Percentiles rank a stretch among this genome's conserved stretches.
Conservation (phyloP, 495 filamentous ascomycete species). For the Penicillium goetzii region DNA sequence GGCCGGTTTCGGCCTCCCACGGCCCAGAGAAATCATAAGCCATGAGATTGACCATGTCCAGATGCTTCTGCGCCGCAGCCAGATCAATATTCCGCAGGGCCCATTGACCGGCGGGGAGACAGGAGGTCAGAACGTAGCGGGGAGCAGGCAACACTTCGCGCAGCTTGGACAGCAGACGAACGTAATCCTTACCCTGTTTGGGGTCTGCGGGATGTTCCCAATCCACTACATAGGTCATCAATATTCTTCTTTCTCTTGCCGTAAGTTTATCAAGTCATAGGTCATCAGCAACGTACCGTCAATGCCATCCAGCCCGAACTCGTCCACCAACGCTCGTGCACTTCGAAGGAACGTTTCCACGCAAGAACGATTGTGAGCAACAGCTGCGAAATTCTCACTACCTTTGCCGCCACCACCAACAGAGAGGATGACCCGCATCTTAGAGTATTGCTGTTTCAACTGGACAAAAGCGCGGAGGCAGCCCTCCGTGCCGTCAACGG, state of each 20-base stretch:
- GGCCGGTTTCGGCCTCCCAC: slow-evolving; percentile 70
- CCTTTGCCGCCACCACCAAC: slow-evolving; percentile 81
- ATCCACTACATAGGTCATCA: slow-evolving; percentile 63
- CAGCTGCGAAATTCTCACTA: slow-evolving; percentile 75
- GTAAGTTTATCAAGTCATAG: not conserved
- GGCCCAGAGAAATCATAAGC: slow-evolving; percentile 87
- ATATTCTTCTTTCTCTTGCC: not conserved
- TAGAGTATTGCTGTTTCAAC: slow-evolving; percentile 74
- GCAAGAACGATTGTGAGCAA: slow-evolving; percentile 62
- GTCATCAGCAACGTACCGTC: slow-evolving; percentile 61
- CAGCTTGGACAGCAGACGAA: slow-evolving; percentile 69
- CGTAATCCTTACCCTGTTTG: slow-evolving; percentile 72
- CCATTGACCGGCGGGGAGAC: slow-evolving; percentile 77
- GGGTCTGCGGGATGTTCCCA: slow-evolving; percentile 83
- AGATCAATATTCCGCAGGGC: slow-evolving; percentile 78
- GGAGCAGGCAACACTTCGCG: slow-evolving; percentile 74
- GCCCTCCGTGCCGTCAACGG: slow-evolving; percentile 76
- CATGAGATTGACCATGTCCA: slow-evolving; percentile 84
- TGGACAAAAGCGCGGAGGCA: slow-evolving; percentile 75
- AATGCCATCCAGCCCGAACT: slow-evolving; percentile 81
- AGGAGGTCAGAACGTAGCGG: slow-evolving; percentile 75
- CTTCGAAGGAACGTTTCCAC: slow-evolving; percentile 74
- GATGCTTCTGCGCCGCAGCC: slow-evolving; percentile 60
- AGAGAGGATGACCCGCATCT: slow-evolving; percentile 81
- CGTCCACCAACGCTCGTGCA: slow-evolving; percentile 70